Conservation (phyloP, 352 stramenopile species). For the Elongisporangium prolatum region DNA sequence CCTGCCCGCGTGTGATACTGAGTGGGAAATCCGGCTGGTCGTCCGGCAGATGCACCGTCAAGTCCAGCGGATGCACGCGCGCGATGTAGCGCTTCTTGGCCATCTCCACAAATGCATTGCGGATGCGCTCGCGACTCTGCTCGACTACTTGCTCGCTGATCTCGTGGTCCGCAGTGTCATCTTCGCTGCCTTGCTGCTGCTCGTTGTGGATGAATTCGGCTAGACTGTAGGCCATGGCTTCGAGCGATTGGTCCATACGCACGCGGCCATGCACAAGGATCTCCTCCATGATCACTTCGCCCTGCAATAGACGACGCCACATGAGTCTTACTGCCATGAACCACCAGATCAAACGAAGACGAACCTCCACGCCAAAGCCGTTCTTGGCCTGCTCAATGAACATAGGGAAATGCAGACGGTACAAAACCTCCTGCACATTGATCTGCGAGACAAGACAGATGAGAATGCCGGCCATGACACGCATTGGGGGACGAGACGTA, state of each 20-base stretch:
- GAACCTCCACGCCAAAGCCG: conserved; percentile 57
- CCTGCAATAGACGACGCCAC: conserved; percentile 13
- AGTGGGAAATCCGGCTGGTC: conserved; percentile 52
- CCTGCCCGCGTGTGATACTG: conserved; percentile 56
- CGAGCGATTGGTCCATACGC: conserved; percentile 80
- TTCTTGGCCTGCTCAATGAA: conserved; percentile 81
- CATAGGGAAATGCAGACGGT: conserved; percentile 77
- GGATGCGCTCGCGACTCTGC: conserved; percentile 50
- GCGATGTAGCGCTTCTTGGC: conserved; percentile 87
- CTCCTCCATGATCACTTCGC: conserved; percentile 87
- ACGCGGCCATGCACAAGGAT: conserved; percentile 79
- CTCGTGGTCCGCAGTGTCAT: conserved; percentile 36
- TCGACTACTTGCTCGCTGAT: conserved; percentile 74
- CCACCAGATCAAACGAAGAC: neutral
- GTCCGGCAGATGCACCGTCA: conserved; percentile 61
- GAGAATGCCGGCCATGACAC: neutral
- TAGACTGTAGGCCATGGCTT: conserved; percentile 78
- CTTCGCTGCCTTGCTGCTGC: conserved; percentile 18
- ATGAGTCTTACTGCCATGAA: neutral
- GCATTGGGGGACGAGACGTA: conserved; percentile 10
- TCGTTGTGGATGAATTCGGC: conserved; percentile 50
- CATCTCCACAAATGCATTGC: conserved; percentile 81
- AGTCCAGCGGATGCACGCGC: conserved; percentile 77
- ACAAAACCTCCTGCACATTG: conserved; percentile 77
- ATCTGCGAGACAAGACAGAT: conserved; percentile 31